These are phyloP conservation scores for Scleroderma bovista DNA, from an alignment of 768 basidiomycete genomes.

Conservation along the genomic window DNA sequence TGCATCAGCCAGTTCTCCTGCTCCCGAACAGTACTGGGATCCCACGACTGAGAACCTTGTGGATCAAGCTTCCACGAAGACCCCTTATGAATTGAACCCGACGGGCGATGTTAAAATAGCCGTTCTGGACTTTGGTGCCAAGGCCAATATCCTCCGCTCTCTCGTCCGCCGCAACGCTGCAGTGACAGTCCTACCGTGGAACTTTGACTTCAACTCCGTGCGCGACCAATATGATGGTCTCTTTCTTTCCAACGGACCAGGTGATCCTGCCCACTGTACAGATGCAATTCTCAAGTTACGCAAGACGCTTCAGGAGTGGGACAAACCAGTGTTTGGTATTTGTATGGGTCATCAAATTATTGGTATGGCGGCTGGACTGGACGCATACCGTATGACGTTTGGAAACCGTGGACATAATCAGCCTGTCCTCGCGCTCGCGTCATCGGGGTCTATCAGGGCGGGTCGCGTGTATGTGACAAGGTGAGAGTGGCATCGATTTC, in stretches of 20 bases:
- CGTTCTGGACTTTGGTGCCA: slow-evolving; percentile 94
- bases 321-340: slow-evolving; percentile 93
- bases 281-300: slow-evolving; percentile 78
- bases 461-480: slow-evolving; percentile 97
- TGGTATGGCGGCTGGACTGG: slow-evolving; percentile 94
- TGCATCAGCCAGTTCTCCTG: slow-evolving; percentile 52
- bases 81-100: slow-evolving; percentile 81
- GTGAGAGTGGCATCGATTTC: slow-evolving; percentile 29
- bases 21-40: slow-evolving; percentile 81
- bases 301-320: slow-evolving; percentile 82
- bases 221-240: slow-evolving; percentile 91
- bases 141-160: slow-evolving; percentile 94
- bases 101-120: slow-evolving; percentile 87
- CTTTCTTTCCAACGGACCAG: slow-evolving; percentile 95
- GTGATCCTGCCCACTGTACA: slow-evolving; percentile 87
- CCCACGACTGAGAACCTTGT: slow-evolving; percentile 90
- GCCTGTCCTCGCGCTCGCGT: slow-evolving; percentile 94
- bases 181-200: slow-evolving; percentile 96
- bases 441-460: slow-evolving; percentile 87
- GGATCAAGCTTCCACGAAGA: slow-evolving; percentile 84
- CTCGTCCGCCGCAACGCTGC: slow-evolving; percentile 87
- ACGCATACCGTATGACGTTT: slow-evolving; percentile 98
- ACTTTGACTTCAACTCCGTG: slow-evolving; percentile 91
- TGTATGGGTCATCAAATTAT: slow-evolving; percentile 99
- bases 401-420: slow-evolving; percentile 99